These are phyloP conservation scores for Cyclotella sp. DNA, from an alignment of 108 stramenopile genomes.

Conservation along the genomic window DNA sequence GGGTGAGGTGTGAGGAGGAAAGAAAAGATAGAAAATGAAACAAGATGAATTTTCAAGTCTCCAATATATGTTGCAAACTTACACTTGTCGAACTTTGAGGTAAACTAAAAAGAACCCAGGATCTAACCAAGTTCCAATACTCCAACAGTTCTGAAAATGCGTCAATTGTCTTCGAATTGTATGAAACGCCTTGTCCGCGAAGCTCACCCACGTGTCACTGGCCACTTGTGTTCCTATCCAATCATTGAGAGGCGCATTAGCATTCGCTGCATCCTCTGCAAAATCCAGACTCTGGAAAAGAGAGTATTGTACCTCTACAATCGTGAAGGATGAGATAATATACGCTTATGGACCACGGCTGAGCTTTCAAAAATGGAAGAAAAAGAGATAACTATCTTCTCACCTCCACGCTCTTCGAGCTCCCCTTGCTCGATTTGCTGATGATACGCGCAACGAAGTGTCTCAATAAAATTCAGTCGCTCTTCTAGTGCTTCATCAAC, in stretches of 20 bases:
- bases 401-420: not conserved
- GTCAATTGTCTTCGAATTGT: not conserved
- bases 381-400: not conserved
- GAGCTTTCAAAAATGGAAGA: not conserved
- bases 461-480: constrained; percentile 21
- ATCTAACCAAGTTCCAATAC: not conserved
- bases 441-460: constrained; percentile 57
- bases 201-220: constrained; percentile 10
- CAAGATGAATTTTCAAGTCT: not conserved
- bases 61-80: not conserved
- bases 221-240: constrained; percentile 41
- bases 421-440: constrained; percentile 49
- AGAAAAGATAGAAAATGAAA: not conserved
- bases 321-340: too few relatives aligned
- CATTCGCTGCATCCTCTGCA: constrained; percentile 50
- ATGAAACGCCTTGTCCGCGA: constrained; percentile 10
- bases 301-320: constrained; percentile 45
- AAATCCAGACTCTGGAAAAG: constrained; percentile 60
- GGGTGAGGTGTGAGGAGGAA: not conserved
- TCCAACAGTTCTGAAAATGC: not conserved
- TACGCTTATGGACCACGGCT: not conserved
- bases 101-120: constrained; percentile 4
- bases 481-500: constrained; percentile 9
- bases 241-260: constrained; percentile 46
- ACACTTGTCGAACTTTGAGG: not conserved